Conservation (phyloP, 2,329 filamentous ascomycete species). For the Ascochyta viciae-villosae region DNA sequence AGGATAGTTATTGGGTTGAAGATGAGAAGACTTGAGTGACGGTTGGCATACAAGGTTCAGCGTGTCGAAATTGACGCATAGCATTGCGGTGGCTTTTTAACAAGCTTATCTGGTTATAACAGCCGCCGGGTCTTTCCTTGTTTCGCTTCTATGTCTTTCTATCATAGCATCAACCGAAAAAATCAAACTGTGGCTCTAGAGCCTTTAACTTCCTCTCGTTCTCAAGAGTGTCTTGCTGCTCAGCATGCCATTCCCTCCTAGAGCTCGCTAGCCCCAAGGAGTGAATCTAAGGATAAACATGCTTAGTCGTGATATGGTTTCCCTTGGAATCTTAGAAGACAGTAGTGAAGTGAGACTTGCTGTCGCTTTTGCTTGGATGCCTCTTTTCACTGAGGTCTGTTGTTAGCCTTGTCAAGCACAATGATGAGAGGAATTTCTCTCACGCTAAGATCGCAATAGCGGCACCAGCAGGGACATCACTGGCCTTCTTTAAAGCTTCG, state of each 20-base stretch:
- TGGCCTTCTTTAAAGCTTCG: constrained; percentile 3
- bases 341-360: constrained; percentile 10
- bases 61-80: constrained; percentile 7
- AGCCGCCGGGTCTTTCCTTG: constrained; percentile 3
- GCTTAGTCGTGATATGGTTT: constrained; percentile 1
- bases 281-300: neutral
- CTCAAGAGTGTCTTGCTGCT: constrained; percentile 7
- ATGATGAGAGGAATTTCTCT: neutral
- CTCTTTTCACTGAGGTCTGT: constrained; percentile 5
- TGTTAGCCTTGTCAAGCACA: constrained; percentile 6
- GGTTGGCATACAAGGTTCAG: constrained; percentile 4
- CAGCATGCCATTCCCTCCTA: constrained; percentile 4
- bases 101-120: constrained; percentile 5
- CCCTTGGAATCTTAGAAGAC: constrained; percentile 8
- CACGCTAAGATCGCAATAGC: constrained; percentile 9
- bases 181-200: constrained; percentile 6
- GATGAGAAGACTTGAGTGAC: constrained; percentile 7
- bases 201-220: constrained; percentile 2
- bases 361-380: constrained; percentile 10
- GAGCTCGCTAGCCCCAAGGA: neutral
- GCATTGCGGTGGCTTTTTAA: constrained; percentile 7
- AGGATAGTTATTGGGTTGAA: constrained; percentile 14
- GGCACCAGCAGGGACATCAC: constrained; percentile 7
- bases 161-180: constrained; percentile 7
- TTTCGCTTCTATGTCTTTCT: constrained; percentile 7